A percentile compares a stretch with the other conserved stretches of the same genome.
Evolutionary conservation across 2,329 filamentous ascomycete species (phyloP).

Genomic region (Sarocladiaceae sp.): DNA sequence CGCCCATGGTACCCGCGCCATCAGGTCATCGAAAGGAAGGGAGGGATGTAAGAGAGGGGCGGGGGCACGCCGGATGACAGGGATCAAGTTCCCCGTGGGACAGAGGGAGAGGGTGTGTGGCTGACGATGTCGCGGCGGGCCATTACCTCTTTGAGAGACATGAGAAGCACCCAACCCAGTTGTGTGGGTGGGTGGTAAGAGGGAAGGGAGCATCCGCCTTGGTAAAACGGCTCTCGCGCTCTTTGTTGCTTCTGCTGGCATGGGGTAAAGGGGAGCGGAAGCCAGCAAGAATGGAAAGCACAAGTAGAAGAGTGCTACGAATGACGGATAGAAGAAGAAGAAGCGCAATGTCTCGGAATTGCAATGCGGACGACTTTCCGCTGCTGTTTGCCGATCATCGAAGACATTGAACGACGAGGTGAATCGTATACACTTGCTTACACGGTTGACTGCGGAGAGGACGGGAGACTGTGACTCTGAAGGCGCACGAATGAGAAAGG

Average conservation of each 20-base stretch:
- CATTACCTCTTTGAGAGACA: too few species aligned
- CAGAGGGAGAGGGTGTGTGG: not conserved
- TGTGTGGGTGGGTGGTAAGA: too few species aligned
- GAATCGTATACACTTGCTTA: too few species aligned
- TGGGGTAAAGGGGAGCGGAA: not conserved
- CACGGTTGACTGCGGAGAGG: too few species aligned
- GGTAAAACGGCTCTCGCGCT: not conserved
- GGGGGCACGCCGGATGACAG: conserved; percentile 1
- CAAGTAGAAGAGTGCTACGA: too few species aligned
- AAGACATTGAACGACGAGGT: too few species aligned
- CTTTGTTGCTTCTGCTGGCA: not conserved
- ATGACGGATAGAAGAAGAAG: too few species aligned
- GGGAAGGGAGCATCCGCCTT: conserved; percentile 6
- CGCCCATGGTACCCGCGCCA: not conserved
- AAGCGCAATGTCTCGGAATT: conserved; percentile 1
- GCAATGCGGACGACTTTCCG: conserved; percentile 5
- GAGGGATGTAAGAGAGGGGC: too few species aligned
- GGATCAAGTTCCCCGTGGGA: not conserved
- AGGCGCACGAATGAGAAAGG: too few species aligned
- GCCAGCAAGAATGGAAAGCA: not conserved
- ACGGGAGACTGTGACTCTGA: too few species aligned
- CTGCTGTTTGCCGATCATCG: conserved; percentile 7
- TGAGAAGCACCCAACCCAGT: too few species aligned
- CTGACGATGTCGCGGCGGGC: too few species aligned
- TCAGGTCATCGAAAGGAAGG: conserved; percentile 6